Evolutionary conservation across 23 red algal genomes (phyloP).

Genomic region (Cyanidioschyzon merolae): DNA sequence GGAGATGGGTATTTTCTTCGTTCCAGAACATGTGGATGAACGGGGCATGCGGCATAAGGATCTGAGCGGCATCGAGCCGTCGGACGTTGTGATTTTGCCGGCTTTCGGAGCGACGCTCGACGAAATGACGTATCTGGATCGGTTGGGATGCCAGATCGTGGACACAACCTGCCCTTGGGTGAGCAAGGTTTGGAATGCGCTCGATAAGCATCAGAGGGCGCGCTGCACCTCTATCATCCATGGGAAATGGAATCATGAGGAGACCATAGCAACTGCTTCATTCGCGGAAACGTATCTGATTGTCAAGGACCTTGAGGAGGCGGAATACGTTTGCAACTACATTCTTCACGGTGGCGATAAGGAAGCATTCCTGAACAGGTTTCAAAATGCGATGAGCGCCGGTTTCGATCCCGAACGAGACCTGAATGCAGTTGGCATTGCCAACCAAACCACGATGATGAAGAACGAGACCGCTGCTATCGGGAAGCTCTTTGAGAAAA

Average conservation of each 20-base stretch:
- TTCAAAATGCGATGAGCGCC: constrained; percentile 76
- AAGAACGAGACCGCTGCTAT: constrained; percentile 91
- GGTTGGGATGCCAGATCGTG: constrained; percentile 54
- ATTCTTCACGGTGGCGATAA: constrained; percentile 85
- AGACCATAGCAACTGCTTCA: constrained; percentile 83
- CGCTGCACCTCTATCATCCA: constrained; percentile 87
- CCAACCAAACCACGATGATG: constrained; percentile 98
- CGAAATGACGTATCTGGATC: constrained; percentile 66
- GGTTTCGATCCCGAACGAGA: constrained; percentile 90
- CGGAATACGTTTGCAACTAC: constrained; percentile 85
- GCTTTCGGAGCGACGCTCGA: constrained; percentile 92
- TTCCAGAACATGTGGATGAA: constrained; percentile 35
- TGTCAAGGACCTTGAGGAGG: constrained; percentile 70
- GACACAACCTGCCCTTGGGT: constrained; percentile 99
- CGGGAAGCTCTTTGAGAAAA: constrained; percentile 88
- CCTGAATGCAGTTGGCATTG: constrained; percentile 71
- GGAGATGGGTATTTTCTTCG: constrained; percentile 76
- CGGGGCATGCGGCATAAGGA: constrained; percentile 58
- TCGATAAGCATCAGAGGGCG: constrained; percentile 58
- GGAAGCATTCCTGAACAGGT: constrained; percentile 58
- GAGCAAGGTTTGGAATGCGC: constrained; percentile 77
- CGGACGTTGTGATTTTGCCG: constrained; percentile 84
- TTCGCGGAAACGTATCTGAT: constrained; percentile 97
- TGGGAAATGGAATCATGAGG: constrained; percentile 98
- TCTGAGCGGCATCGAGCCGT: constrained; percentile 31